Conservation (phyloP, 2,329 filamentous ascomycete genomes). For the Talaromyces albobiverticillius region DNA sequence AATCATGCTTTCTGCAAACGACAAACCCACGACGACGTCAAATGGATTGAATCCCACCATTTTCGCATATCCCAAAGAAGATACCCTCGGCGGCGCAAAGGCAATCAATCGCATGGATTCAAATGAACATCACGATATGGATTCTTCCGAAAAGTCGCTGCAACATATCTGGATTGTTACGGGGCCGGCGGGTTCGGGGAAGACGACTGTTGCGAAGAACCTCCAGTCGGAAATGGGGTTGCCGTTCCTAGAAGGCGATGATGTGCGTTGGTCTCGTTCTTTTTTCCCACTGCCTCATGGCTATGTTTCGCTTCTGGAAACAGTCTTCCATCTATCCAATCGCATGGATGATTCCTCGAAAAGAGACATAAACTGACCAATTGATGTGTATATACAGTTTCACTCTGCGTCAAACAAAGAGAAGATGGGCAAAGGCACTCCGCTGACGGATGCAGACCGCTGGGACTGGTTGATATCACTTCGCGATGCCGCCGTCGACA, state of each 20-base stretch:
- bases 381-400: conserved; percentile 31
- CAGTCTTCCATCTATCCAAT: too few species aligned
- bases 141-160: conserved; percentile 18
- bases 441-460: conserved; percentile 86
- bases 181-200: conserved; percentile 75
- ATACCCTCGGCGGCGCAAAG: neutral
- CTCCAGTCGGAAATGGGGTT: conserved; percentile 61
- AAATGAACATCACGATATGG: conserved; percentile 1
- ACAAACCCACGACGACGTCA: conserved; percentile 9
- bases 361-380: neutral
- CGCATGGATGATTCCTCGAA: neutral
- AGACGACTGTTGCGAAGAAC: conserved; percentile 69
- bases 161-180: conserved; percentile 80
- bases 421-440: conserved; percentile 83
- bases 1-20: conserved; percentile 16
- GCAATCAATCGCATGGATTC: conserved; percentile 9
- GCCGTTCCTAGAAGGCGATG: conserved; percentile 74
- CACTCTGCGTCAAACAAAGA: conserved; percentile 68
- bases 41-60: conserved; percentile 15
- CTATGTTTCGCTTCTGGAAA: neutral
- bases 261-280: conserved; percentile 53
- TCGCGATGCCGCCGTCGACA: conserved; percentile 60
- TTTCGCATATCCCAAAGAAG: neutral
- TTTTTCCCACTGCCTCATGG: neutral
- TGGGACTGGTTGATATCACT: conserved; percentile 94